A percentile compares a stretch with the other conserved stretches of the same genome.
phyloP scores from a whole-genome alignment of 208 protist genomes.

The Leishmania gerbilli region DNA sequence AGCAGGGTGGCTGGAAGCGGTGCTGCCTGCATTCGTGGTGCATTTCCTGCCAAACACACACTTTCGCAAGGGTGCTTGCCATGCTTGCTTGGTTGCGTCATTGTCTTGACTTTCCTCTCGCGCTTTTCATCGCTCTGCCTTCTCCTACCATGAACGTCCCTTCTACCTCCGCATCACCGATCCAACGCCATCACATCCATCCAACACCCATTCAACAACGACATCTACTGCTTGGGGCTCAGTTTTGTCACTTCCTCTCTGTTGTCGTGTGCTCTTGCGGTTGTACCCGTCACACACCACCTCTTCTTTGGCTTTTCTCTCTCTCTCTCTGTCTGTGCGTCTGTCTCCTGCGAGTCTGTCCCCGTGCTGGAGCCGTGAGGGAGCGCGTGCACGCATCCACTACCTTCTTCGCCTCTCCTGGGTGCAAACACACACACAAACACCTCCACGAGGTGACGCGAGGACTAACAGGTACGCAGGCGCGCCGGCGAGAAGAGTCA shows the following conservation, averaged over 20 bases:
- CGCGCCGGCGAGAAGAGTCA: background rate
- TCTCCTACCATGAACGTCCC: no score
- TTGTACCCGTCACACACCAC: no score
- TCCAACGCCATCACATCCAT: no score
- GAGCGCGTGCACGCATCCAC: background rate
- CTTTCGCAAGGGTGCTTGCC: background rate
- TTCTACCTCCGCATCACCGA: no score
- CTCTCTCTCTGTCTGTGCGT: background rate
- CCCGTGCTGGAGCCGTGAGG: background rate
- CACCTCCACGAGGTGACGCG: background rate
- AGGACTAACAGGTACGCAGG: background rate
- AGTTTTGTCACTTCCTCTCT: background rate
- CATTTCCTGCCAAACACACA: background rate
- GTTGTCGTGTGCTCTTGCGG: background rate
- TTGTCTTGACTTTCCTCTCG: background rate
- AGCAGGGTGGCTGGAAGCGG: no score
- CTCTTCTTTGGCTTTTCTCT: background rate
- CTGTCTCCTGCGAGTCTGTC: background rate
- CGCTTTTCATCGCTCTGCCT: background rate
- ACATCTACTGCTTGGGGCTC: background rate
- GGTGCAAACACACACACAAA: background rate
- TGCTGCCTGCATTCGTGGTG: no score
- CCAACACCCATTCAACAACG: background rate
- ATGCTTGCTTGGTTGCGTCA: background rate
- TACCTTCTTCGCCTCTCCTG: background rate